Conservation (phyloP, 169 alveolate species). For the Plasmodium vinckei region DNA sequence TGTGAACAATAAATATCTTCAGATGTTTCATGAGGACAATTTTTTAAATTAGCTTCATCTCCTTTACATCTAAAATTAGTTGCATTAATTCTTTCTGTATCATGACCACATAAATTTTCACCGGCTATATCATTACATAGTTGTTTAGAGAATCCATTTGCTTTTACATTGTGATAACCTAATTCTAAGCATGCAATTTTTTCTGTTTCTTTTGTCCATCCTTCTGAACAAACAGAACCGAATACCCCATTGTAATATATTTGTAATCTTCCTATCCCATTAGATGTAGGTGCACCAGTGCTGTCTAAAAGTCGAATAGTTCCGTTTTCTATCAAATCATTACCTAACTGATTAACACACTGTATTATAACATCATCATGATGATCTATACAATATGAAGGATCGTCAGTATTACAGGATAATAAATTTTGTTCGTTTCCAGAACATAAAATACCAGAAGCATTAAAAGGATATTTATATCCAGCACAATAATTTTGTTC, state of each 20-base stretch:
- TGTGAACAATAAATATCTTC: constrained; percentile 85
- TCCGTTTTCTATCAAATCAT: constrained; percentile 82
- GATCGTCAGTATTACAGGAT: constrained; percentile 87
- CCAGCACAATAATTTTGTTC: constrained; percentile 90
- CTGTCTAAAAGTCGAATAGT: constrained; percentile 85
- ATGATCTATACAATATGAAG: constrained; percentile 87
- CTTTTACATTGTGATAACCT: constrained; percentile 86
- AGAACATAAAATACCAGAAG: constrained; percentile 86
- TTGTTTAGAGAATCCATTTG: constrained; percentile 90
- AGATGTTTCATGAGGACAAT: constrained; percentile 81
- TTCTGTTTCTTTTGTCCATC: constrained; percentile 87
- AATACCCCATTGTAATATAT: constrained; percentile 64
- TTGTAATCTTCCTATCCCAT: constrained; percentile 80
- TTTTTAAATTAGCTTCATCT: constrained; percentile 39
- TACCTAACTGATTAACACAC: constrained; percentile 84
- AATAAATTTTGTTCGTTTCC: constrained; percentile 84
- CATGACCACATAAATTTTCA: constrained; percentile 89
- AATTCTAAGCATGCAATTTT: constrained; percentile 89
- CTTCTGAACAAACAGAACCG: constrained; percentile 89
- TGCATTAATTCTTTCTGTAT: constrained; percentile 86
- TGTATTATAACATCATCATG: constrained; percentile 87
- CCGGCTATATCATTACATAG: constrained; percentile 89
- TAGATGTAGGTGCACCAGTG: constrained; percentile 86
- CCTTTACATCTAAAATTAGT: constrained; percentile 89
- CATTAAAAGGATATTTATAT: constrained; percentile 84